These are phyloP conservation scores for Chalciporus sphaerocephalus DNA, from an alignment of 768 basidiomycete genomes.

Conservation along the genomic window DNA sequence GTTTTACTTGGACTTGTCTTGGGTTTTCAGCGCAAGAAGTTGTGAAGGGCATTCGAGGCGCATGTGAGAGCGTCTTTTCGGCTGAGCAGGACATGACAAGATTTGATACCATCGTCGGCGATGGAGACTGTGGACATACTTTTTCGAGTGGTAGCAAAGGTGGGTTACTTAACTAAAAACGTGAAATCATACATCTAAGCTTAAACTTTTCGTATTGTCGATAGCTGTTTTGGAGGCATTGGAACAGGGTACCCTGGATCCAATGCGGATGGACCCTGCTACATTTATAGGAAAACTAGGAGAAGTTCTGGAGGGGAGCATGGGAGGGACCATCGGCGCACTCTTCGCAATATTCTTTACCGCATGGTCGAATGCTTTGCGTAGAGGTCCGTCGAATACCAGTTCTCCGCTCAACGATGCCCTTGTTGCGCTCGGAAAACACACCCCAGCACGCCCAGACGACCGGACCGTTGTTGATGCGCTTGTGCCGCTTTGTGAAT, in stretches of 20 bases:
- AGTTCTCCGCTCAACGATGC: constrained; percentile 23
- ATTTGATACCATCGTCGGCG: constrained; percentile 58
- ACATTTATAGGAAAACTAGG: constrained; percentile 32
- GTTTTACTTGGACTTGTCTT: constrained; percentile 7
- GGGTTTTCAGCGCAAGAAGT: constrained; percentile 12
- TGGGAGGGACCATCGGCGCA: constrained; percentile 55
- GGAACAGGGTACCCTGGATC: constrained; percentile 24
- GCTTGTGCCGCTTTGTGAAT: constrained; percentile 42
- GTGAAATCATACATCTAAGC: background rate
- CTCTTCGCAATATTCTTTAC: constrained; percentile 44
- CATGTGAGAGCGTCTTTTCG: constrained; percentile 40
- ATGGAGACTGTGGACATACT: constrained; percentile 61
- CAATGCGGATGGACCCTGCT: constrained; percentile 10
- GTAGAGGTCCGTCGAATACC: background rate
- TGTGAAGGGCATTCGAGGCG: constrained; percentile 18
- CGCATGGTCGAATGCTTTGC: constrained; percentile 29
- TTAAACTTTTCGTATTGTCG: background rate
- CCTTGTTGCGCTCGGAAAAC: constrained; percentile 29
- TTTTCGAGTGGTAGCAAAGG: constrained; percentile 47
- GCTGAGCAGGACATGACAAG: constrained; percentile 52
- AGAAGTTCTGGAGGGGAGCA: constrained; percentile 44
- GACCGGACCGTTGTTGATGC: constrained; percentile 59
- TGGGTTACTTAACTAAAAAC: constrained; percentile 4
- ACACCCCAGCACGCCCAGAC: constrained; percentile 51
- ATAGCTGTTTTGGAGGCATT: constrained; percentile 34